Percentiles rank a stretch among this genome's conserved stretches.
These are phyloP conservation scores for Taxillus chinensis DNA, from an alignment of 164 flowering plant species.

Conservation along the genomic window DNA sequence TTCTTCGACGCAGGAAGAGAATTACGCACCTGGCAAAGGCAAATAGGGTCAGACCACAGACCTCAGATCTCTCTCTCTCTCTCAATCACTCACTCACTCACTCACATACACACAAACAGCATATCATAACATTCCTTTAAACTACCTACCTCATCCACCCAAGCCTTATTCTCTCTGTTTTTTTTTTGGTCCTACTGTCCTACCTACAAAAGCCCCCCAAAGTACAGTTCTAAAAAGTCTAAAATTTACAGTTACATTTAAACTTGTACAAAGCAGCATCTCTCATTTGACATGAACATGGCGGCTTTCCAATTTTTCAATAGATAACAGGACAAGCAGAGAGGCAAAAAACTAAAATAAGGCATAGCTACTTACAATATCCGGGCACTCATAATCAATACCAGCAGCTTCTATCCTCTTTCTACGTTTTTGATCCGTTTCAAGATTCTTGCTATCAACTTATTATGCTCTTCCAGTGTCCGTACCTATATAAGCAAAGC, in stretches of 20 bases:
- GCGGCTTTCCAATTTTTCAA: too few relatives aligned
- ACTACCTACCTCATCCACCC: too few relatives aligned
- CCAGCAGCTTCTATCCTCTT: slow-evolving; percentile 80
- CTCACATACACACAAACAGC: too few relatives aligned
- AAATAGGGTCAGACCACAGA: too few relatives aligned
- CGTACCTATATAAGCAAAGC: slow-evolving; percentile 39
- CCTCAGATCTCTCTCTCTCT: too few relatives aligned
- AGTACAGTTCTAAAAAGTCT: too few relatives aligned
- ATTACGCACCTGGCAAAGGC: slow-evolving; percentile 37
- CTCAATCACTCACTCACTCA: too few relatives aligned
- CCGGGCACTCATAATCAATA: slow-evolving; percentile 80
- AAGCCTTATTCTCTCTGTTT: too few relatives aligned
- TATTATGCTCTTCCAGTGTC: slow-evolving; percentile 62
- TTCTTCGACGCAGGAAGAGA: slow-evolving; percentile 48
- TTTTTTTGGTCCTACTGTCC: too few relatives aligned
- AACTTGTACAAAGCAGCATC: not conserved
- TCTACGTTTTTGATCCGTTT: slow-evolving; percentile 51
- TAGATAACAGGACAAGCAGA: not conserved
- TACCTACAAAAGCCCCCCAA: too few relatives aligned
- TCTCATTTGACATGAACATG: not conserved
- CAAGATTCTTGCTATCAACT: slow-evolving; percentile 47
- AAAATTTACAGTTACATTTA: too few relatives aligned
- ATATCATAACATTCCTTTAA: too few relatives aligned
- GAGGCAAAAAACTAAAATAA: not conserved
- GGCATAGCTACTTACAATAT: slow-evolving; percentile 47